Evolutionary conservation across 257 asterid genomes (phyloP).

Genomic region (Leonotis leonurus): DNA sequence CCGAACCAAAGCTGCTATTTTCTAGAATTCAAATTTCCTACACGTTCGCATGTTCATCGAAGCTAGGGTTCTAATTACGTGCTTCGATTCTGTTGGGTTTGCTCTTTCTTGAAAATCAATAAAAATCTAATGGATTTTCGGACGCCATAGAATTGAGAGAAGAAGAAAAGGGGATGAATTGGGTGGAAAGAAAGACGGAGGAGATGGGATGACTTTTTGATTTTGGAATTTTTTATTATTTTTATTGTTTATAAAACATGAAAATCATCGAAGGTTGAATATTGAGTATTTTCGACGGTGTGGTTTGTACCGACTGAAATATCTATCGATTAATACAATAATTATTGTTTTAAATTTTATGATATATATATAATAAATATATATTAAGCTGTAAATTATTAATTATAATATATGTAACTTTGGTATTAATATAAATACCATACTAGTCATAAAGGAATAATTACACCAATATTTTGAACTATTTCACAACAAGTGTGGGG

Average conservation of each 20-base stretch:
- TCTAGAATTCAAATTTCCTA: constrained; percentile 11
- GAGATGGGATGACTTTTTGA: constrained; percentile 32
- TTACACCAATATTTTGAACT: too few relatives aligned
- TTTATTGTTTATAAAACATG: constrained; percentile 3
- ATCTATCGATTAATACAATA: too few relatives aligned
- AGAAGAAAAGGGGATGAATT: constrained; percentile 15
- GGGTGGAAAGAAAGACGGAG: constrained; percentile 24
- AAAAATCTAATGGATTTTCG: constrained; percentile 15
- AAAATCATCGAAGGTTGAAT: constrained; percentile 5
- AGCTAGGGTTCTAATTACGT: constrained; percentile 17
- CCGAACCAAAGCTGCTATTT: constrained; percentile 13
- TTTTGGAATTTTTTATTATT: not conserved
- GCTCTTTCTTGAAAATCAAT: not conserved
- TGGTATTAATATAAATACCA: too few relatives aligned
- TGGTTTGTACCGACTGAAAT: too few relatives aligned
- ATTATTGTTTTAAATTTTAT: too few relatives aligned
- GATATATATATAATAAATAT: too few relatives aligned
- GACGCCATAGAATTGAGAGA: constrained; percentile 12
- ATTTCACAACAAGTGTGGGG: too few relatives aligned
- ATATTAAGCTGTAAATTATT: too few relatives aligned
- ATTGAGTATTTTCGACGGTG: not conserved
- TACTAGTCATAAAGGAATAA: too few relatives aligned
- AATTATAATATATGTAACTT: too few relatives aligned
- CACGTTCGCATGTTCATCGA: not conserved
- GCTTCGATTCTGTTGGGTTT: not conserved